Percentiles rank a stretch among this genome's conserved stretches.
These are phyloP conservation scores for Eragrostis nindensis DNA, from an alignment of 176 grass and related monocot genomes.

Conservation along the genomic window DNA sequence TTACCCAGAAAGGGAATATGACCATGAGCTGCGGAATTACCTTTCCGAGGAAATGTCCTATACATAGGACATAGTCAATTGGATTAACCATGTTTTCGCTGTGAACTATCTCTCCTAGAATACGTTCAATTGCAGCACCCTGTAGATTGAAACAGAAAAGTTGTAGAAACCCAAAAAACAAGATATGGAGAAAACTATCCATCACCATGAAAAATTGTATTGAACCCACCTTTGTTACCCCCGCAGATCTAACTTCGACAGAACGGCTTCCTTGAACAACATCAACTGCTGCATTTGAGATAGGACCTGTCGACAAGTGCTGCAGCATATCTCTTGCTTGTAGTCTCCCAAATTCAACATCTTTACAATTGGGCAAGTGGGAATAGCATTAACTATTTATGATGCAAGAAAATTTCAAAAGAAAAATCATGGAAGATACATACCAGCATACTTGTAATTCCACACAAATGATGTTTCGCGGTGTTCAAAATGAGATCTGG, in stretches of 20 bases:
- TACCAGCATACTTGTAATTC: slow-evolving; percentile 98
- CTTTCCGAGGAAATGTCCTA: slow-evolving; percentile 96
- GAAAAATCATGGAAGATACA: slow-evolving; percentile 8
- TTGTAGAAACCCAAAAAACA: slow-evolving; percentile 25
- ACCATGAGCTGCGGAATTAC: slow-evolving; percentile 51
- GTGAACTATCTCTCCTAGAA: slow-evolving; percentile 96
- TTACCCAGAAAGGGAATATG: neutral
- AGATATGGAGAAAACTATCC: slow-evolving; percentile 28
- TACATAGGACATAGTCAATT: slow-evolving; percentile 93
- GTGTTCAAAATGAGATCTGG: slow-evolving; percentile 96
- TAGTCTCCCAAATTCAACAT: slow-evolving; percentile 95
- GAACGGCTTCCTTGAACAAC: slow-evolving; percentile 98
- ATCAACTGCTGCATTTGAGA: slow-evolving; percentile 96
- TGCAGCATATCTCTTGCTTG: slow-evolving; percentile 99
- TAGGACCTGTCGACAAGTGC: slow-evolving; percentile 96
- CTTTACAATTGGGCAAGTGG: slow-evolving; percentile 47
- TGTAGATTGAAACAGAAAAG: slow-evolving; percentile 42
- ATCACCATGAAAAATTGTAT: slow-evolving; percentile 26
- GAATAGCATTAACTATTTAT: slow-evolving; percentile 30
- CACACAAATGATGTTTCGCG: slow-evolving; percentile 97
- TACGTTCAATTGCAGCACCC: slow-evolving; percentile 96
- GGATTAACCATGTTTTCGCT: slow-evolving; percentile 94
- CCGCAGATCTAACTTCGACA: slow-evolving; percentile 93
- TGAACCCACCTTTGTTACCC: slow-evolving; percentile 81
- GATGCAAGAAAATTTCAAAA: neutral